A percentile compares a stretch with the other conserved stretches of the same genome.
These are phyloP conservation scores for Saposhnikovia divaricata DNA, from an alignment of 129 eudicot species.

Conservation along the genomic window DNA sequence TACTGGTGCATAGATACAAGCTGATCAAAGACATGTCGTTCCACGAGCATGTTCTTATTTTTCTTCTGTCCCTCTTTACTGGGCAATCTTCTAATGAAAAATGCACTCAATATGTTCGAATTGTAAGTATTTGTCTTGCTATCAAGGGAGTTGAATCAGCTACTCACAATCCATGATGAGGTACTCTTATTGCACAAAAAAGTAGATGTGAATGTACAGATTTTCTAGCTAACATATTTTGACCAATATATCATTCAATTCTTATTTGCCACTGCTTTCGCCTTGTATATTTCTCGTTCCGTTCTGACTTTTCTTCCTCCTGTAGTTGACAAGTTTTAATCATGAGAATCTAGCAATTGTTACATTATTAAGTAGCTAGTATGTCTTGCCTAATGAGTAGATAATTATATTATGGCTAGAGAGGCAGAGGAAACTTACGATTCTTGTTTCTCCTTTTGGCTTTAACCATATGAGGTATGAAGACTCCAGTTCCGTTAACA, in stretches of 20 bases:
- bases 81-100: neutral
- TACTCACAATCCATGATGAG: neutral
- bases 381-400: too few species aligned
- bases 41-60: too few species aligned
- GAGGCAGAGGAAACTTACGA: constrained; percentile 20
- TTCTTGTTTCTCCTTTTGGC: constrained; percentile 30
- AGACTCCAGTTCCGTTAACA: constrained; percentile 71
- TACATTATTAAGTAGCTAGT: too few species aligned
- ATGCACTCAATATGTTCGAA: too few species aligned
- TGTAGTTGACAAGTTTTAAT: neutral
- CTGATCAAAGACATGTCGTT: too few species aligned
- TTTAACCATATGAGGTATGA: constrained; percentile 51
- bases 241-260: neutral
- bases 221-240: constrained; percentile 12
- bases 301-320: constrained; percentile 33
- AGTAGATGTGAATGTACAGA: neutral
- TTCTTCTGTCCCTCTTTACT: neutral
- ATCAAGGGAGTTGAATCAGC: neutral
- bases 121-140: neutral
- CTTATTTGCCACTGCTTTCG: constrained; percentile 18
- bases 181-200: neutral
- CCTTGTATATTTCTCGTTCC: constrained; percentile 25
- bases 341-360: neutral
- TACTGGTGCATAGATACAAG: too few species aligned
- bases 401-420: neutral